Evolutionary conservation across 441 rosid genomes (phyloP).

Genomic region (Euphorbia schlechtendalii): DNA sequence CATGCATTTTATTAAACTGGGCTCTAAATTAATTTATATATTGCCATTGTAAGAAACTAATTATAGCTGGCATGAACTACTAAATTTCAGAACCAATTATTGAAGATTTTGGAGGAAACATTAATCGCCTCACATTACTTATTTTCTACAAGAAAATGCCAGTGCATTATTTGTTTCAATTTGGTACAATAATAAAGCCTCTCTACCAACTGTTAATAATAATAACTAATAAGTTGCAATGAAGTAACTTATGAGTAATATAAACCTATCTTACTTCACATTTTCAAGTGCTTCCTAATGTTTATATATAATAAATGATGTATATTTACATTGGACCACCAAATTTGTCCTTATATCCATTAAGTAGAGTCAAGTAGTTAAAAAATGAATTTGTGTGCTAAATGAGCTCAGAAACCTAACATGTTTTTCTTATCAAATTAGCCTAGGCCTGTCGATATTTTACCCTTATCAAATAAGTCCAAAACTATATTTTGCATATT

Average conservation of each 20-base stretch:
- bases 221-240: neutral
- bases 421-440: neutral
- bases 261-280: neutral
- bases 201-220: neutral
- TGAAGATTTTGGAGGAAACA: neutral
- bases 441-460: neutral
- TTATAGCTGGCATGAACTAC: neutral
- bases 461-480: neutral
- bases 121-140: neutral
- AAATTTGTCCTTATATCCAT: neutral
- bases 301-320: too few relatives aligned
- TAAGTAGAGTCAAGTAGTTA: neutral
- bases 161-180: neutral
- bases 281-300: neutral
- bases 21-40: neutral
- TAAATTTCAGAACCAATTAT: slow-evolving; percentile 1
- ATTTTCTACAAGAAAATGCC: neutral
- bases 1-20: neutral
- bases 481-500: neutral
- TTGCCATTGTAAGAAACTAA: neutral
- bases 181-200: neutral
- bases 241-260: neutral
- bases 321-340: too few relatives aligned
- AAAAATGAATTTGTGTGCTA: neutral
- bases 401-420: neutral